phyloP scores from a whole-genome alignment of 768 basidiomycete genomes.

The Imleria badia region DNA sequence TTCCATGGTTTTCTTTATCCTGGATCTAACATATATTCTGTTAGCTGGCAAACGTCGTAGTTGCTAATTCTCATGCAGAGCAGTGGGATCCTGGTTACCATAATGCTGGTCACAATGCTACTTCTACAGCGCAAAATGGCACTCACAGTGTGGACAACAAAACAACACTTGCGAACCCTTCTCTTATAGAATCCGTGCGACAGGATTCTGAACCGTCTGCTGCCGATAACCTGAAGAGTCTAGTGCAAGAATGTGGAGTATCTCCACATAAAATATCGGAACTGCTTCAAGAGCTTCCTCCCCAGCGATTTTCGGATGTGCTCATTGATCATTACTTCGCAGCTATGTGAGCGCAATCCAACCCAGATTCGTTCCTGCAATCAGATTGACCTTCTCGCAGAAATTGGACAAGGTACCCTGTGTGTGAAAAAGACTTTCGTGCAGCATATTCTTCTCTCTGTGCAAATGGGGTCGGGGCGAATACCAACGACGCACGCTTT shows the following conservation, averaged over 20 bases:
- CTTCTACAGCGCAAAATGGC: slow-evolving; percentile 22
- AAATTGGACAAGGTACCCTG: slow-evolving; percentile 92
- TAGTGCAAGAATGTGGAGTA: slow-evolving; percentile 92
- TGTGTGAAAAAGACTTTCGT: slow-evolving; percentile 83
- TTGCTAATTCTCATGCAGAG: slow-evolving; percentile 37
- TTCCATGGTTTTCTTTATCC: slow-evolving; percentile 15
- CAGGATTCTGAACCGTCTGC: slow-evolving; percentile 50
- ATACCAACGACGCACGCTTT: slow-evolving; percentile 77
- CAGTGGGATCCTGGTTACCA: slow-evolving; percentile 26
- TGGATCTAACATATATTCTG: slow-evolving; percentile 21
- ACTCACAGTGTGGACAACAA: slow-evolving; percentile 28
- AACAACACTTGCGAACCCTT: slow-evolving; percentile 26
- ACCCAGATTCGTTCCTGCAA: background rate
- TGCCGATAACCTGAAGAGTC: slow-evolving; percentile 78
- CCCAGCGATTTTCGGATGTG: slow-evolving; percentile 67
- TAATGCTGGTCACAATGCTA: slow-evolving; percentile 8
- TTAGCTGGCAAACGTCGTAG: slow-evolving; percentile 56
- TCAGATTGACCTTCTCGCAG: slow-evolving; percentile 37
- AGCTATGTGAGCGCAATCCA: slow-evolving; percentile 52
- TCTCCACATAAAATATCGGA: slow-evolving; percentile 89
- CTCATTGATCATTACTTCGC: slow-evolving; percentile 83
- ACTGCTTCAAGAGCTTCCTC: slow-evolving; percentile 84
- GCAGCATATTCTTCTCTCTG: slow-evolving; percentile 66
- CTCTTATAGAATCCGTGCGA: slow-evolving; percentile 42
- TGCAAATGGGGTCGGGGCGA: slow-evolving; percentile 57